Evolutionary conservation across 768 basidiomycete genomes (phyloP), one percentile per base, ranked within the genome.

Genomic region (Lactarius akahatsu): DNA sequence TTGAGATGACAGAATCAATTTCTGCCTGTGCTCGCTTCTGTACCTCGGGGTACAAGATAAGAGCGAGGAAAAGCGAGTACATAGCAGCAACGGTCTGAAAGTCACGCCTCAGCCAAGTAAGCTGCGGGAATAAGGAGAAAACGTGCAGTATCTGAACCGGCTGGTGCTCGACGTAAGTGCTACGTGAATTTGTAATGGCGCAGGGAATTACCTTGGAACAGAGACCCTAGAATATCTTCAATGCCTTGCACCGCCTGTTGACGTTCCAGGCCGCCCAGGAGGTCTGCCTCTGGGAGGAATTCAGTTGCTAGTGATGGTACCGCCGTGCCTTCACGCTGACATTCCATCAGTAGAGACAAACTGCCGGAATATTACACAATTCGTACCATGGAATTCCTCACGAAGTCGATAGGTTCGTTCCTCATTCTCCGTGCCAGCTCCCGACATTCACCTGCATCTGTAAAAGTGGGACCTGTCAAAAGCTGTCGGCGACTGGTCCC

Each of bases 51-150:
- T 73, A 62, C n/a, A 73, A 59, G 13, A 68, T 50, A 70, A 74
- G 73, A 8, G 72, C 73, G 6, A 74, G 67, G 50, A 76, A 68
- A 57, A 76, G 72, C 2, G 76, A 71, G 6, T 57, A 32, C 15
- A 74, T 55, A 18, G 68, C 18, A 5, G 68, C 50, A 28, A 67
- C 41, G n/a, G 50, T 62, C 68, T 69, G 8, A 10, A 30, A 41
- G 4, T 13, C 8, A 9, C 8, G 20, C 15, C 32, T 63, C 7
- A 59, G 43, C 5, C 10, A 20, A 23, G 30, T 2, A 15, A 26
- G 23, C 13, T 1, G 7, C 8, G 18, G 10, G 16, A 40, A 56
- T 20, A 34, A 15, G 9, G 36, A 56, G 30, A 34, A 10, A 2
- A n/a, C 52, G 18, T 38, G 54, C 66, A 3, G 66, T 67, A 20